Conservation (phyloP, 345 rosid species). For the Capsella bursapastoris region DNA sequence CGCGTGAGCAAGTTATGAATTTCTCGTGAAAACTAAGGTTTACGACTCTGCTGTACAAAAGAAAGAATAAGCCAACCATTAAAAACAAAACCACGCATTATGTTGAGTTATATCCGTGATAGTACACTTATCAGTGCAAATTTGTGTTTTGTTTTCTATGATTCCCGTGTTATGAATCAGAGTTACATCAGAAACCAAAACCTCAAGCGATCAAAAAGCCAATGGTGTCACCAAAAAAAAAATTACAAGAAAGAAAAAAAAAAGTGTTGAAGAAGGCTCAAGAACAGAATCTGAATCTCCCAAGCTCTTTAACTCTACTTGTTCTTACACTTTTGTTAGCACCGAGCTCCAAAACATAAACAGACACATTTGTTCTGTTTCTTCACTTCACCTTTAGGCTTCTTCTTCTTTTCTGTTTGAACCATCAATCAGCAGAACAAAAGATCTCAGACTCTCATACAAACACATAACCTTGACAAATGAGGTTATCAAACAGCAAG, state of each 20-base stretch:
- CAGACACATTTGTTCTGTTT: slow-evolving; percentile 75
- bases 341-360: slow-evolving; percentile 49
- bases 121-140: not conserved
- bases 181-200: slow-evolving; percentile 26
- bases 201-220: slow-evolving; percentile 37
- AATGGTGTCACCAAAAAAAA: slow-evolving; percentile 1
- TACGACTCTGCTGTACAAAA: not conserved
- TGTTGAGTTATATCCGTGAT: not conserved
- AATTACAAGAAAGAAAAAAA: not conserved
- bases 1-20: not conserved
- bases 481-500: not conserved
- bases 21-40: not conserved
- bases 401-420: slow-evolving; percentile 64
- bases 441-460: slow-evolving; percentile 16
- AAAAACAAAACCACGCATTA: not conserved
- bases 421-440: slow-evolving; percentile 28
- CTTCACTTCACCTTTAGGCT: slow-evolving; percentile 49
- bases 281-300: slow-evolving; percentile 14
- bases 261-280: not conserved
- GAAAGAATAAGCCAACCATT: not conserved
- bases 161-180: slow-evolving; percentile 18
- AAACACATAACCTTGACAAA: slow-evolving; percentile 5
- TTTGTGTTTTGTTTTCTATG: not conserved
- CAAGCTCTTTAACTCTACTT: slow-evolving; percentile 9
- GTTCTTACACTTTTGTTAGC: slow-evolving; percentile 9